Conservation (phyloP, 345 rosid species). For the Eucalyptus marginata region DNA sequence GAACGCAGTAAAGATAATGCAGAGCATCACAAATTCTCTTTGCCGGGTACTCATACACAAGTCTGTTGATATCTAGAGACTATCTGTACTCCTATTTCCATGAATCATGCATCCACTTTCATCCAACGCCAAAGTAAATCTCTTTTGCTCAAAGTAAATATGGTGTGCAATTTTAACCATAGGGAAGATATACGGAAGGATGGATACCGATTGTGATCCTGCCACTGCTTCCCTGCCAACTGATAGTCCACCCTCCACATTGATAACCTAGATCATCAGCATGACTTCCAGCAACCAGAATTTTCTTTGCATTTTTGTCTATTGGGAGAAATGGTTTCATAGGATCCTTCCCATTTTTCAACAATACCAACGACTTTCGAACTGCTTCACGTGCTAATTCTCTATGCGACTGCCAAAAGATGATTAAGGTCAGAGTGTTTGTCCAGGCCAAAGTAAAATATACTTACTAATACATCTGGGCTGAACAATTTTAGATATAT, state of each 20-base stretch:
- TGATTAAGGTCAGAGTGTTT: background rate
- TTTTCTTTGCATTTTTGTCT: conserved; percentile 45
- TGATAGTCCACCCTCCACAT: conserved; percentile 85
- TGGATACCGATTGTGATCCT: conserved; percentile 69
- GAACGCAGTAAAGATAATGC: background rate
- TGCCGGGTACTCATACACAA: background rate
- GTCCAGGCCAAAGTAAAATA: background rate
- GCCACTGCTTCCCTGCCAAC: conserved; percentile 62
- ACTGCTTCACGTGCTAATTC: conserved; percentile 80
- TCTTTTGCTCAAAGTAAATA: background rate
- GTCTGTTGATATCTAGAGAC: background rate
- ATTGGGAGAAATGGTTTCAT: conserved; percentile 55
- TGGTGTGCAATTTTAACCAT: background rate
- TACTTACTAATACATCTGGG: background rate
- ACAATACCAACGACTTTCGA: conserved; percentile 71
- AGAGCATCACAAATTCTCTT: background rate
- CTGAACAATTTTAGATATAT: background rate
- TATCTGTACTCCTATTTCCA: background rate
- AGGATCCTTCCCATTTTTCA: conserved; percentile 64
- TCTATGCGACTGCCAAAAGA: conserved; percentile 49
- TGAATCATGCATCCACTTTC: background rate
- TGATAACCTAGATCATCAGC: conserved; percentile 86
- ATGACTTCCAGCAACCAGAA: conserved; percentile 72
- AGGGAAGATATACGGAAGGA: background rate
- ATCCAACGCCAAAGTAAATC: background rate